Evolutionary conservation across 768 basidiomycete species (phyloP).

Genomic region (Steccherinum ochraceum): DNA sequence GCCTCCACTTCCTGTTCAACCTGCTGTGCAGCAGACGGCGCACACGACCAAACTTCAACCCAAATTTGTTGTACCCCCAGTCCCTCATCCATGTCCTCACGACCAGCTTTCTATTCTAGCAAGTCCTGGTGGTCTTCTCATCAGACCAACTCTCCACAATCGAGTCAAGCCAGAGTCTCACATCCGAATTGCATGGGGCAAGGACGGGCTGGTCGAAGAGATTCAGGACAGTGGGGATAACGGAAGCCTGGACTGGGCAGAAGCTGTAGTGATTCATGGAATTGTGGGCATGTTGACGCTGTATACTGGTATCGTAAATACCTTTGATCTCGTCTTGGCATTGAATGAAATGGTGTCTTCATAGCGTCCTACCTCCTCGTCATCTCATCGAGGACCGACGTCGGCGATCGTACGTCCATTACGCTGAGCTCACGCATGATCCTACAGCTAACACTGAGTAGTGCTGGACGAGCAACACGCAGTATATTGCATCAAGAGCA

Average conservation of each 20-base stretch:
- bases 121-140: conserved; percentile 56
- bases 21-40: conserved; percentile 4
- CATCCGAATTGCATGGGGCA: conserved; percentile 58
- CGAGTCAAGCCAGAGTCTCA: conserved; percentile 28
- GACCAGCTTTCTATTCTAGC: conserved; percentile 59
- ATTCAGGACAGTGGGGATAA: conserved; percentile 28
- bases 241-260: conserved; percentile 44
- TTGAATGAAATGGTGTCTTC: conserved; percentile 6
- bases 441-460: conserved; percentile 23
- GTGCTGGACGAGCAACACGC: conserved; percentile 59
- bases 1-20: conserved; percentile 1
- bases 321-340: conserved; percentile 3
- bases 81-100: conserved; percentile 72
- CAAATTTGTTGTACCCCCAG: conserved; percentile 55
- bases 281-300: conserved; percentile 70
- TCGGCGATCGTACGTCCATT: conserved; percentile 56
- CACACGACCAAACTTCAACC: conserved; percentile 43
- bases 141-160: conserved; percentile 47
- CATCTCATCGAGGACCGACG: conserved; percentile 52
- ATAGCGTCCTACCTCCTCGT: conserved; percentile 74
- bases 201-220: conserved; percentile 47
- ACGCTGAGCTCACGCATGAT: conserved; percentile 2
- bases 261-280: conserved; percentile 60
- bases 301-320: conserved; percentile 49
- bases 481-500: conserved; percentile 63